Evolutionary conservation across 805 yeast genomes (phyloP), one percentile per base, ranked within the genome.

Genomic region (Blastobotrys mokoenaii): DNA sequence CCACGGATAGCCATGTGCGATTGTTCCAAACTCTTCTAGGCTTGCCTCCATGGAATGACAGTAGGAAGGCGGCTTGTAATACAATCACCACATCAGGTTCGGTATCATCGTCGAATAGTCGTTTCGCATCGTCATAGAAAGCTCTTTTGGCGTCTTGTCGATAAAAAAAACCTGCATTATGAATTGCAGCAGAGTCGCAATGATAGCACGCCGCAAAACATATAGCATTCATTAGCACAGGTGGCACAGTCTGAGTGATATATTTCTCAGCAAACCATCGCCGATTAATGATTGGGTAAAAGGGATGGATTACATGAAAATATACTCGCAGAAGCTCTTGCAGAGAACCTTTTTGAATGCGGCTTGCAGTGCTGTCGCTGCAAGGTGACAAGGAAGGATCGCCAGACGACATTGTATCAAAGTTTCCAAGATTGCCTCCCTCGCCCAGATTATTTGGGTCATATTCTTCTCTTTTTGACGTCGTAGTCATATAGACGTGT

Each of bases 11-110:
- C 53, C 53, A 50, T 1, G 48, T 35, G 16, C 33, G 33, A 5
- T 48, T 44, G n/a, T 44, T 48, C 53, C 51, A 50, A 17, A 45
- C 45, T 52, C 77, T 79, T 51, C 82, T 80, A 7, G 84, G 82
- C 1, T 84, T 80, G 51, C 80, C 89, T 79, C 87, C 79, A 62
- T 77, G 80, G 52, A 79, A 73, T 0, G 84, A 81, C 48, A 84
- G 69, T 22, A 84, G 63, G 15, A 79, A 61, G 32, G 80, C 65
- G 0, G 86, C 71, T 56, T 82, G 88, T 6, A 84, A 69, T 17
- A 80, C 63, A 3, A 75, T 64, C 1, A 80, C 66, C 1, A 83
- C 76, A 55, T 82, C 87, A 25, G 72, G 64, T 62, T 84, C 93
- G 51, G 76, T 74, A 50, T 74, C 76, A 1, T 82, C 74, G 54